Conservation (phyloP, 768 basidiomycete genomes). For the Termitomyces sp. region DNA sequence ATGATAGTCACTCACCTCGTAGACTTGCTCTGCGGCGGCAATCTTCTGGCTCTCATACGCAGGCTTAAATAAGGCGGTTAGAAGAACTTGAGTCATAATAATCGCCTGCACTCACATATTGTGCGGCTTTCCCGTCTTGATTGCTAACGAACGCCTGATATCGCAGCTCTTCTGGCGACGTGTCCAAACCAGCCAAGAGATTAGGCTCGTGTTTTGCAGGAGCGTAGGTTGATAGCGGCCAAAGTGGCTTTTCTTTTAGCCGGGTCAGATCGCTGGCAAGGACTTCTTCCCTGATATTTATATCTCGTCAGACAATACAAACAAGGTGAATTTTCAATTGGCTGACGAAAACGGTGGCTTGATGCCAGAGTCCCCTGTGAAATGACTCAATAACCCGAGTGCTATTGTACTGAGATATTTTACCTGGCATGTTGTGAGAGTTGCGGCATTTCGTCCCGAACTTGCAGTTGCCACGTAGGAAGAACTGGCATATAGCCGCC, state of each 20-base stretch:
- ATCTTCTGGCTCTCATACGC: slow-evolving; percentile 58
- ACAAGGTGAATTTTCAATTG: not conserved
- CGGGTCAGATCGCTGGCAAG: slow-evolving; percentile 60
- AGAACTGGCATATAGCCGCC: slow-evolving; percentile 60
- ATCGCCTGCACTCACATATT: slow-evolving; percentile 55
- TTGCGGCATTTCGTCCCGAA: slow-evolving; percentile 64
- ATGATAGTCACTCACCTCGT: slow-evolving; percentile 20
- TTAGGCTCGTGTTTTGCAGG: slow-evolving; percentile 70
- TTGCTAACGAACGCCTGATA: slow-evolving; percentile 55
- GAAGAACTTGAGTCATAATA: not conserved
- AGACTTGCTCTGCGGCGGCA: slow-evolving; percentile 44
- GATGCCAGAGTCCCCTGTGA: slow-evolving; percentile 13
- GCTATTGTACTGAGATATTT: not conserved
- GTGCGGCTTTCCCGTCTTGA: slow-evolving; percentile 46
- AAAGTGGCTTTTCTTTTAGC: slow-evolving; percentile 62
- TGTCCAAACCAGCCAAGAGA: slow-evolving; percentile 61
- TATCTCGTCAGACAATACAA: not conserved
- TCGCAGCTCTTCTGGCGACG: slow-evolving; percentile 76
- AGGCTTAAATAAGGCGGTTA: slow-evolving; percentile 22
- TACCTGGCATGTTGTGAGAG: slow-evolving; percentile 31
- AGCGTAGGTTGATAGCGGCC: slow-evolving; percentile 77
- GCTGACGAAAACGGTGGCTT: slow-evolving; percentile 26
- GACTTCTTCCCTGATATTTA: slow-evolving; percentile 44
- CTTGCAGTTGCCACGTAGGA: slow-evolving; percentile 56
- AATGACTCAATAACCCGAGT: not conserved